Evolutionary conservation across 2,329 filamentous ascomycete genomes (phyloP), one percentile per base, ranked within the genome.

Genomic region (Fusarium sp.): DNA sequence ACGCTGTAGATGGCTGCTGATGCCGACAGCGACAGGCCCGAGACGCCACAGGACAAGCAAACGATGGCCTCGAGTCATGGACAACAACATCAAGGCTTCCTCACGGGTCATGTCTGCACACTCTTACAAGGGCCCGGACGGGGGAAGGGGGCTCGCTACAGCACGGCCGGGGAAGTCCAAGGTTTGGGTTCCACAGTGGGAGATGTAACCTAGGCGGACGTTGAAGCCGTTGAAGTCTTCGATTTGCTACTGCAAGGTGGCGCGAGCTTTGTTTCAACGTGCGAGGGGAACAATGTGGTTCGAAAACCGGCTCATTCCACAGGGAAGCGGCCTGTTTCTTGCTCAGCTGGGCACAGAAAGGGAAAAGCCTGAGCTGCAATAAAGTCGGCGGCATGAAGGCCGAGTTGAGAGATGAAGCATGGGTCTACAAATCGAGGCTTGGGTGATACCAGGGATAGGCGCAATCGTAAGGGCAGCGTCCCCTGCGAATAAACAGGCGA

Each of bases 121-220:
- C 23, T 23, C 23, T 23, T 23, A 30, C 40, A 53, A 39, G 48
- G 48, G 40, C 23, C 46, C 15, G 12, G 16, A 44, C 47, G n/a
- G 16, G 23, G 23, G 23, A 23, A 34, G 12, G 9, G 59, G 52
- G 37, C 16, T 44, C 16, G 31, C 6, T 16, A 11, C 37, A 28
- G 30, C 40, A 41, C 47, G 28, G 30, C 30, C 16, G 41, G 31
- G n/a, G 13, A 27, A 34, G 31, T n/a, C 34, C 8, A 11, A 31
- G 27, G 6, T 37, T 43, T 13, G 34, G n/a, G 31, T 36, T 41
- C n/a, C 34, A 23, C 41, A 47, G n/a, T 30, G 37, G n/a, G 44
- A 34, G 53, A 57, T 56, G 60, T 47, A 62, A 62, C 43, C 28
- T n/a, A 12, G 31, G 37, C 52, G 53, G 56, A 18, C 44, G 48